These are phyloP conservation scores for Bolboschoenoplectus hybrid DNA, from an alignment of 202 grass and related monocot genomes.

Conservation along the genomic window DNA sequence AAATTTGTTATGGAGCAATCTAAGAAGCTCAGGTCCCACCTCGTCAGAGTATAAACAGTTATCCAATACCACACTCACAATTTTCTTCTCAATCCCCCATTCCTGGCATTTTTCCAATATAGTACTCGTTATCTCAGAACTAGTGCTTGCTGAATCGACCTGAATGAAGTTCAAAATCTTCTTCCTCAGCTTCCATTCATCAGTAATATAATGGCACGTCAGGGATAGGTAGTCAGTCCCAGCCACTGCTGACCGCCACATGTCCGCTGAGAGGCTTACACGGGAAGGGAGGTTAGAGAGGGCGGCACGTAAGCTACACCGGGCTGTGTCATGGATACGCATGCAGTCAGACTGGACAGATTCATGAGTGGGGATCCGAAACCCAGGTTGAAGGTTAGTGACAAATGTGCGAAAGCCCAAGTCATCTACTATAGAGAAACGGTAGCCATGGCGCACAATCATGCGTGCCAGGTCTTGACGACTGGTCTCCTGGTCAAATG, in stretches of 20 bases:
- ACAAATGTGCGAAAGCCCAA: constrained; percentile 49
- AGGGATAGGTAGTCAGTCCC: constrained; percentile 47
- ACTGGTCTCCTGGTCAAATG: constrained; percentile 52
- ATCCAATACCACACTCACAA: constrained; percentile 42
- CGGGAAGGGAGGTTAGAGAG: constrained; percentile 43
- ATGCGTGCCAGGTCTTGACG: constrained; percentile 54
- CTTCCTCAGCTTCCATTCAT: constrained; percentile 57
- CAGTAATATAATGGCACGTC: constrained; percentile 49
- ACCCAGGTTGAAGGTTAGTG: constrained; percentile 51
- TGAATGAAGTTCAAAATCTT: constrained; percentile 55
- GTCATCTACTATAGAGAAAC: constrained; percentile 52
- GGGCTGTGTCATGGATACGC: constrained; percentile 44
- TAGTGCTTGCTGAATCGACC: constrained; percentile 31
- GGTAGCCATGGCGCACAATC: constrained; percentile 53
- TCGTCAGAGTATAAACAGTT: constrained; percentile 40
- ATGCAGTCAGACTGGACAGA: constrained; percentile 50
- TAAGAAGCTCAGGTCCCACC: constrained; percentile 33
- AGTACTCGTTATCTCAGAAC: constrained; percentile 34
- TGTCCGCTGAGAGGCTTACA: constrained; percentile 46
- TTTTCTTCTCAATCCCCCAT: constrained; percentile 48
- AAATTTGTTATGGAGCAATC: constrained; percentile 48
- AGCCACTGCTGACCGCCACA: constrained; percentile 41
- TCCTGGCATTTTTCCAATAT: constrained; percentile 43
- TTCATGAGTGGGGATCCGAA: constrained; percentile 40
- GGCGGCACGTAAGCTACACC: constrained; percentile 26